Base-by-base conservation (phyloP, 768 basidiomycete species). In the Sporobolomyces phaffii region DNA sequence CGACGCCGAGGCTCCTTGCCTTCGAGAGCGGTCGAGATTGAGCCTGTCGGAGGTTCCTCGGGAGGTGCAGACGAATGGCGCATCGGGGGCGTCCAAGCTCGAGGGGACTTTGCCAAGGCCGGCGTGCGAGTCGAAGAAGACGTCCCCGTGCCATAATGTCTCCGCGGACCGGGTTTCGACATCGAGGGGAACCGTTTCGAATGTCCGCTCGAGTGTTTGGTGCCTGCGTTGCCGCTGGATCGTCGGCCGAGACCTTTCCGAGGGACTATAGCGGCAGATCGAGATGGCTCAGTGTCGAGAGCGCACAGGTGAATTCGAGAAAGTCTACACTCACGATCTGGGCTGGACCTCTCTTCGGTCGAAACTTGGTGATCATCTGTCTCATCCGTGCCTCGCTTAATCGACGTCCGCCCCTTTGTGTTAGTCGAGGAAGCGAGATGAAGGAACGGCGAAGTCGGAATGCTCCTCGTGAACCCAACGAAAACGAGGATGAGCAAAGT, bases 401-500 rank as follows among this genome's bases (percentile, higher is more conserved):
- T 13, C n/a, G 6, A 28, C 24, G n/a, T 20, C 5, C 50, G 34
- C n/a, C 51, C 5, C 29, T 62, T 36, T 10, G 29, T 22, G 2
- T 41, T 44, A 3, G 52, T 38, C 1, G 52, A 10, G 5, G 51
- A 29, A 1, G 50, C 65, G 33, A 72, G 52, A n/a, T 67, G 65
- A 0, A 74, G 47, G 64, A 74, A 70, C 0, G 73, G 73, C 10
- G 69, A 65, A 1, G 67, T 69, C 2, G 70, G 68, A 60, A 85
- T 87, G 10, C 90, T 89, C 8, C 91, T 84, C 6, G 91, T 92
- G 57, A 94, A 81, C 22, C 87, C 84, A 78, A 94, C 88, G 76
- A 96, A 91, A 17, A 91, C 80, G 24, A 94, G 82, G 14, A 96
- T 87, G 0, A 87, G 84, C 5, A 96, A 81, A 8, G 94, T 81